Evolutionary conservation across 768 basidiomycete species (phyloP).

Genomic region (Suillus clintonianus): DNA sequence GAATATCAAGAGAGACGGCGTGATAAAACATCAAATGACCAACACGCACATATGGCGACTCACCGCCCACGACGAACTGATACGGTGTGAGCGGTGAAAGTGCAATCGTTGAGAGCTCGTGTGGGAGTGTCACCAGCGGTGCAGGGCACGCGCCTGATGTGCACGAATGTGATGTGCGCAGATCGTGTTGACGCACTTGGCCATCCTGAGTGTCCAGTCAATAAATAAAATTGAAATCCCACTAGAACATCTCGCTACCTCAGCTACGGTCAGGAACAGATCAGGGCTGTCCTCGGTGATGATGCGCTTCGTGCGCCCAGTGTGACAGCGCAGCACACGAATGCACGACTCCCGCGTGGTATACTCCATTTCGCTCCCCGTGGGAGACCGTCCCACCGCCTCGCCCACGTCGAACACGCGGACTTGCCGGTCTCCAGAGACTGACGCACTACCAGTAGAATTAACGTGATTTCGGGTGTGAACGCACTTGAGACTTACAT

Average conservation of each 20-base stretch:
- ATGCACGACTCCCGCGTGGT: constrained; percentile 47
- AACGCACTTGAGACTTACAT: constrained; percentile 52
- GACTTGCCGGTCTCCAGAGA: constrained; percentile 75
- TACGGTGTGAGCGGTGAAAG: constrained; percentile 80
- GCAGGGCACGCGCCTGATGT: constrained; percentile 57
- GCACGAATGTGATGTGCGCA: constrained; percentile 73
- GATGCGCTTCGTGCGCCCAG: constrained; percentile 72
- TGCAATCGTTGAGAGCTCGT: constrained; percentile 72
- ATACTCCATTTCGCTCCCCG: constrained; percentile 48
- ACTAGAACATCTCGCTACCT: constrained; percentile 44
- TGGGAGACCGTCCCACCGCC: constrained; percentile 36
- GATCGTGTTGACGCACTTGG: constrained; percentile 84
- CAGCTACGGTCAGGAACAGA: constrained; percentile 76
- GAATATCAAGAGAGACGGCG: not conserved
- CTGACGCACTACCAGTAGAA: constrained; percentile 54
- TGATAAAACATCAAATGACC: not conserved
- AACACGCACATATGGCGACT: constrained; percentile 67
- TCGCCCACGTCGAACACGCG: constrained; percentile 74
- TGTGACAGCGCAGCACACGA: constrained; percentile 70
- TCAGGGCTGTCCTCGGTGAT: constrained; percentile 79
- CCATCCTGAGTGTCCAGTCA: constrained; percentile 62
- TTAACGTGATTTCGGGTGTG: constrained; percentile 6
- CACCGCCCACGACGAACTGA: constrained; percentile 84
- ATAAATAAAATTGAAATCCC: constrained; percentile 17
- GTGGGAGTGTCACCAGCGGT: constrained; percentile 65